These are phyloP conservation scores for Geranium rotundifolium DNA, from an alignment of 345 rosid genomes.

Conservation along the genomic window DNA sequence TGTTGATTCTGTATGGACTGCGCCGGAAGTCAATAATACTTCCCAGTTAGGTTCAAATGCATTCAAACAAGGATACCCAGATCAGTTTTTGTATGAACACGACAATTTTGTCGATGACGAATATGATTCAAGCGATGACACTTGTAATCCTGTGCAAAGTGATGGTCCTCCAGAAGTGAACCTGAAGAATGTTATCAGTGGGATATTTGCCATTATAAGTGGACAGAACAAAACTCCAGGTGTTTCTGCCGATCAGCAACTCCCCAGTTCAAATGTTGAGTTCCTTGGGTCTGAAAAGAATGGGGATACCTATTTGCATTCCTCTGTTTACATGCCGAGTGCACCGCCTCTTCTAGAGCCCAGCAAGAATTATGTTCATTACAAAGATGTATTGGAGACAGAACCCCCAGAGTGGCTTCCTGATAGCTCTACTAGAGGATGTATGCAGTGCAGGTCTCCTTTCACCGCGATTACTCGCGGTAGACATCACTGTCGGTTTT, in stretches of 20 bases:
- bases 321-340: constrained; percentile 89
- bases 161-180: constrained; percentile 51
- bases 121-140: constrained; percentile 46
- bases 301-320: constrained; percentile 66
- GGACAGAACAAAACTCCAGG: constrained; percentile 42
- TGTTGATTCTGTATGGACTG: constrained; percentile 24
- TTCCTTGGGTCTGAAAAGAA: constrained; percentile 65
- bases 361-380: constrained; percentile 38
- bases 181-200: constrained; percentile 68
- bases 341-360: constrained; percentile 88
- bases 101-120: constrained; percentile 49
- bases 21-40: constrained; percentile 17
- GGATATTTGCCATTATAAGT: constrained; percentile 68
- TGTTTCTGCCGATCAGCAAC: constrained; percentile 18
- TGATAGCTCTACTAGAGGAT: constrained; percentile 62
- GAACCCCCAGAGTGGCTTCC: constrained; percentile 96
- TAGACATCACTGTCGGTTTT: constrained; percentile 93
- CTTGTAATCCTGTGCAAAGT: constrained; percentile 8
- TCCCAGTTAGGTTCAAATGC: constrained; percentile 18
- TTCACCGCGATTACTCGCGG: constrained; percentile 82
- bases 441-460: constrained; percentile 75
- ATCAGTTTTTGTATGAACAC: constrained; percentile 34
- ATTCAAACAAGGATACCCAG: constrained; percentile 21
- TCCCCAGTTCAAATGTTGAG: constrained; percentile 53
- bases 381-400: constrained; percentile 67